Percentiles rank a stretch among this genome's conserved stretches.
Evolutionary conservation across 345 rosid species (phyloP).

Genomic region (Psidium friedrichsthalianum): DNA sequence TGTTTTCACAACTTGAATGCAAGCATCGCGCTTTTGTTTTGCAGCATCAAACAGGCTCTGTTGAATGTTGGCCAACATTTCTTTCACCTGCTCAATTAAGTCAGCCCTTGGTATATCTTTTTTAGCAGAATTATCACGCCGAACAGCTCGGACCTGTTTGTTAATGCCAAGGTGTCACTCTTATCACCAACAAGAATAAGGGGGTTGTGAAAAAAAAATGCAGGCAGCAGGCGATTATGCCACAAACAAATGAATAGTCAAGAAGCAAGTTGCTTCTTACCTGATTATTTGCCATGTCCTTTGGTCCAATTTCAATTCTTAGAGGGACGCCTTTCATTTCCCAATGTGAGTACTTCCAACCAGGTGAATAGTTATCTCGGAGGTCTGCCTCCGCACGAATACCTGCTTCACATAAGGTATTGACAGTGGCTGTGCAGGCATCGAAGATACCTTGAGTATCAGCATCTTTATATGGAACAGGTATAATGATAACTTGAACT

Average conservation of each 20-base stretch:
- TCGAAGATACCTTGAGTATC: slow-evolving; percentile 68
- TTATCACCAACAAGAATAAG: slow-evolving; percentile 1
- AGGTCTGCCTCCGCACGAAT: slow-evolving; percentile 67
- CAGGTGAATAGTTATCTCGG: slow-evolving; percentile 94
- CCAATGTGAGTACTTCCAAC: slow-evolving; percentile 99
- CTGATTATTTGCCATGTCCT: slow-evolving; percentile 82
- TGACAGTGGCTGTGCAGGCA: slow-evolving; percentile 73
- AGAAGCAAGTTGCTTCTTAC: slow-evolving; percentile 11
- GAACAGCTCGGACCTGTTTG: slow-evolving; percentile 71
- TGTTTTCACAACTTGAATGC: slow-evolving; percentile 51
- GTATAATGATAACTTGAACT: slow-evolving; percentile 73
- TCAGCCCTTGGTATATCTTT: slow-evolving; percentile 43
- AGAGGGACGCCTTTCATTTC: slow-evolving; percentile 97
- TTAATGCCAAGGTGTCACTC: neutral
- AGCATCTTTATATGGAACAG: slow-evolving; percentile 95
- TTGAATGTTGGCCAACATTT: slow-evolving; percentile 53
- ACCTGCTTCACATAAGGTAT: slow-evolving; percentile 57
- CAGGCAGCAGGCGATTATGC: neutral
- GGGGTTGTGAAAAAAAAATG: neutral
- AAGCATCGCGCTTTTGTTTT: slow-evolving; percentile 60
- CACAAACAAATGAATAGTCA: neutral
- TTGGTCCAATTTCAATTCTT: slow-evolving; percentile 95
- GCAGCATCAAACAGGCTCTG: slow-evolving; percentile 60
- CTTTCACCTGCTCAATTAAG: slow-evolving; percentile 54
- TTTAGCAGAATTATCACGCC: slow-evolving; percentile 76